Evolutionary conservation across 345 rosid species (phyloP), one percentile per base, ranked within the genome.

Genomic region (Hibiscus trionum): DNA sequence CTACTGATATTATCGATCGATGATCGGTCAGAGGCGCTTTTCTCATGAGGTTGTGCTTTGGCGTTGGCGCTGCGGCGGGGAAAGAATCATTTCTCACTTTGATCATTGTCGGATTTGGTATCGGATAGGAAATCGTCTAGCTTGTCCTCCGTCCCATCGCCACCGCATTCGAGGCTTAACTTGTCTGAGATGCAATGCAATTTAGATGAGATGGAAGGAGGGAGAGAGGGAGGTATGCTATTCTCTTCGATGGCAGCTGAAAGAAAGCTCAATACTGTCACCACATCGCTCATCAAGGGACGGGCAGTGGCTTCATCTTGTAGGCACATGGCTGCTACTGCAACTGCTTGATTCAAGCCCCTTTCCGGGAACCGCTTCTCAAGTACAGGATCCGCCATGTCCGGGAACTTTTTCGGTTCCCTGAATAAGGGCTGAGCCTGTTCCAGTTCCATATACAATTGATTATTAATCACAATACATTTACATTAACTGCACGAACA

Each of bases 271-370:
- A 93, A 78, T 37, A 94, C 90, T 15, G 84, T 86, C 75, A 58
- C 62, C 16, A 58, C 35, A 26, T 58, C 62, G n/a, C 62, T 26
- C 62, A 58, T 58, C 62, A 58, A 78, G 21, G 98, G 98, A 61
- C 98, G 92, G 12, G 91, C 90, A 0, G 80, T 80, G 47, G 90
- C 63, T 82, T 88, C 94, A 21, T 90, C 96, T 78, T 90, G 98
- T 66, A 90, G 64, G 59, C 98, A 93, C 98, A 93, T 93, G 29
- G 96, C 91, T 72, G 96, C 83, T 64, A 93, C 86, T 8, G 96
- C 98, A 49, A 93, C 90, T 0, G 88, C 98, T 84, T 93, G 94
- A 75, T 90, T 90, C 75, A 93, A 80, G 27, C 86, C 90, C 64
- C 84, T 88, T 74, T 84, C 98, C 0, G 94, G 88, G 47, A 88